These are phyloP conservation scores for Rubia yunnanensis DNA, from an alignment of 257 asterid species.

Conservation along the genomic window DNA sequence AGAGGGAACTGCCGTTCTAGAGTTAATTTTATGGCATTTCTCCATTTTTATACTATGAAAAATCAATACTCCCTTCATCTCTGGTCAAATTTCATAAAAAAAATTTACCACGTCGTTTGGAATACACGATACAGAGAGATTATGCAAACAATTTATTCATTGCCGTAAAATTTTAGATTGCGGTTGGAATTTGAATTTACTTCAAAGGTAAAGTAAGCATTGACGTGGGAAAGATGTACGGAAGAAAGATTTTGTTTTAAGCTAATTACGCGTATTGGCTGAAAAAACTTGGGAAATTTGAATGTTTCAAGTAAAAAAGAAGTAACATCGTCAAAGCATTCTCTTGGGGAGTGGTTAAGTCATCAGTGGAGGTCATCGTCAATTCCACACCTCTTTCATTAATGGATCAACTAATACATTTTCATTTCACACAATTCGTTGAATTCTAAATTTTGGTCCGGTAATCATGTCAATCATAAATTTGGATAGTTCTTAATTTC, in stretches of 20 bases:
- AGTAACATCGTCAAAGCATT: slow-evolving; percentile 5
- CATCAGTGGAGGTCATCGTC: not conserved
- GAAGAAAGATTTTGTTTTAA: too few species aligned
- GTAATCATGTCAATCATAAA: too few species aligned
- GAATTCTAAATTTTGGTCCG: not conserved
- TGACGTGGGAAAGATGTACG: not conserved
- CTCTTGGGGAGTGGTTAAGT: not conserved
- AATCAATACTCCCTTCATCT: too few species aligned
- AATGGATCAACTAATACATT: not conserved
- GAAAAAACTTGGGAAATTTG: not conserved
- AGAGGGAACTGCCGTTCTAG: too few species aligned
- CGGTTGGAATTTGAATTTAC: not conserved
- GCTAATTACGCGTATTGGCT: not conserved
- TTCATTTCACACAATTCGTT: not conserved
- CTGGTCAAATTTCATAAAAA: too few species aligned
- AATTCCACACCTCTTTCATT: not conserved
- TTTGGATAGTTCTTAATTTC: too few species aligned
- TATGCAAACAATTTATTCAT: too few species aligned
- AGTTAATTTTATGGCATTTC: too few species aligned
- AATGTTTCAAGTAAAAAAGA: not conserved
- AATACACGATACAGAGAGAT: too few species aligned
- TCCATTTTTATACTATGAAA: too few species aligned
- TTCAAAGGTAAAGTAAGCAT: not conserved
- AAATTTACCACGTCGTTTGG: too few species aligned
- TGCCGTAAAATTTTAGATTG: too few species aligned